Base-by-base conservation (phyloP, 805 yeast genomes). In the Ogataea paraovalis region DNA sequence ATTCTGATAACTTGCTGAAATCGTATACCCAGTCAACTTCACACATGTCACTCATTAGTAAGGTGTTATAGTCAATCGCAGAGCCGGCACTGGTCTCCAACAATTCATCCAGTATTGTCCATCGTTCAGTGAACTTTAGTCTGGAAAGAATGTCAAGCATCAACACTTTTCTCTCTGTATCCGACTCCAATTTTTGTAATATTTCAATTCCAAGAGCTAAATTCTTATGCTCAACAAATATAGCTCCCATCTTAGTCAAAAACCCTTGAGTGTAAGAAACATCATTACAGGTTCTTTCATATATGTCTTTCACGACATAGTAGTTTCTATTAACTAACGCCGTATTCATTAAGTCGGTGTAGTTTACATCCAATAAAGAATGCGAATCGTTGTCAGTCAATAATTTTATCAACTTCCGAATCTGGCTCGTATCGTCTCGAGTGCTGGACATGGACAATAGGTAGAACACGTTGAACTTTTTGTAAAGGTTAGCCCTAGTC, bases 351-450 rank as follows among this genome's bases (percentile, higher is more conserved):
- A 60, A 21, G 8, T 41, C 40, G 2, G 56, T 39, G 38, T 48
- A 53, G 21, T 34, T 34, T 12, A 34, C 19, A 34, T 34, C 38
- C 20, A 34, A 6, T 12, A 34, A 34, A n/a, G 38, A 4, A 12
- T 34, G 21, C 7, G 20, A 20, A 16, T 34, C 38, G 16, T 34
- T 34, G 10, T 7, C 38, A 5, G 21, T 39, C 41, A 55, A 21
- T 1, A 47, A 37, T 13, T 42, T 23, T 4, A 61, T 21, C 9
- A 61, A 33, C 7, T 47, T 41, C 10, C 52, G 13, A 2, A 56
- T 39, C 10, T 50, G 51, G 13, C 47, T 46, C 1, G 61, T 50
- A 49, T 64, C 67, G 38, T 56, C 47, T 14, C 61, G 22, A 3
- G 28, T 41, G 28, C 53, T 47, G 2, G 67, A 64, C 42, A 34